Percentiles rank a stretch among this genome's conserved stretches.
These are phyloP conservation scores for Pulveroboletus sp. DNA, from an alignment of 768 basidiomycete species.

Conservation along the genomic window DNA sequence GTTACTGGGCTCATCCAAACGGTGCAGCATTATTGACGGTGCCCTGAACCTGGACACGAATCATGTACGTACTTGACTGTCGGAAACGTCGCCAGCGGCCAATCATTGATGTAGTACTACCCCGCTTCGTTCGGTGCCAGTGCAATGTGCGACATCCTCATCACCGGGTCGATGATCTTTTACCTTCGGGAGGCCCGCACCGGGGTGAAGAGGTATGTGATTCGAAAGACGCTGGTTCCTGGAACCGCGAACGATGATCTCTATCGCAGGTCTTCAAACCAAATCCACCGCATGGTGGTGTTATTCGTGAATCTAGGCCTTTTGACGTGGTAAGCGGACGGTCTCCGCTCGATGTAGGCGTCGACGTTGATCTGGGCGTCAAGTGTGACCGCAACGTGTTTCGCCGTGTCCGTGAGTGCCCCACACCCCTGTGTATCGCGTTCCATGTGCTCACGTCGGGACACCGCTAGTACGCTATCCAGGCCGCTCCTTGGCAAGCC, in stretches of 20 bases:
- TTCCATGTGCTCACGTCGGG: not conserved
- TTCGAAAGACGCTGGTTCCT: not conserved
- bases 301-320: not conserved
- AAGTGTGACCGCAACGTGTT: not conserved
- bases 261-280: not conserved
- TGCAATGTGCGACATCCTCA: conserved; percentile 1
- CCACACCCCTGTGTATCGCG: not conserved
- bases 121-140: no score
- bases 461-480: no score
- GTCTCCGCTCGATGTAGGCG: no score
- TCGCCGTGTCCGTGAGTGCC: not conserved
- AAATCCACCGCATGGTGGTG: not conserved
- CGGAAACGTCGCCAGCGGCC: no score
- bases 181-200: not conserved
- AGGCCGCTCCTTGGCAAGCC: no score
- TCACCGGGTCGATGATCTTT: conserved; percentile 3
- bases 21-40: no score
- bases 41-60: no score
- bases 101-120: no score
- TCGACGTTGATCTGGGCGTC: not conserved
- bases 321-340: not conserved
- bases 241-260: not conserved
- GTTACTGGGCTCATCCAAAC: no score
- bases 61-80: no score
- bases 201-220: not conserved